phyloP scores from a whole-genome alignment of 2,329 filamentous ascomycete genomes.

The Allantophomopsis lycopodina region DNA sequence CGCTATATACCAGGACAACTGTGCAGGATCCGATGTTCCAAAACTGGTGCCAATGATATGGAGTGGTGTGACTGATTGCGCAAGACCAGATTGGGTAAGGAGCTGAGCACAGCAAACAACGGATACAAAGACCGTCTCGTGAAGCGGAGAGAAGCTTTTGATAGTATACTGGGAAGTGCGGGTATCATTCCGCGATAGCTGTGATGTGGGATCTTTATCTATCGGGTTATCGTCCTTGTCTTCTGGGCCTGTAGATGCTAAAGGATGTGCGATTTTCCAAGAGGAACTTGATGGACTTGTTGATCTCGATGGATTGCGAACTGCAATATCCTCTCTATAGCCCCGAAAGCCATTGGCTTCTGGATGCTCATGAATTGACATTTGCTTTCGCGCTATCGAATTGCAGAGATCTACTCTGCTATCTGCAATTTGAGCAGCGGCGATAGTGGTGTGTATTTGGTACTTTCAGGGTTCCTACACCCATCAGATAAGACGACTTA shows the following conservation, averaged over 20 bases:
- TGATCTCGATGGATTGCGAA: background rate
- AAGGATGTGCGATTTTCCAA: no score
- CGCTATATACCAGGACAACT: constrained; percentile 40
- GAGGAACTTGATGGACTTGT: no score
- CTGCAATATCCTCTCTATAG: constrained; percentile 1
- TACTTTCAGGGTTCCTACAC: no score
- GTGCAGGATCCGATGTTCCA: constrained; percentile 23
- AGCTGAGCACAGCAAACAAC: constrained; percentile 32
- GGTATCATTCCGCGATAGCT: no score
- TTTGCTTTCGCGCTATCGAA: background rate
- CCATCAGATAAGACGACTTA: no score
- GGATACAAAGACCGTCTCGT: constrained; percentile 24
- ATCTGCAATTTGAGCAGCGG: no score
- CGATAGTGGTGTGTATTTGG: no score
- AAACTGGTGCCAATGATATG: constrained; percentile 32
- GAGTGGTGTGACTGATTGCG: constrained; percentile 31
- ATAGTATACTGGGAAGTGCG: no score
- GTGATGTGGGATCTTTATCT: no score
- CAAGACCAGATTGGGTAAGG: constrained; percentile 32
- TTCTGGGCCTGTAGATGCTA: no score
- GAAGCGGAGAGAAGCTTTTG: background rate
- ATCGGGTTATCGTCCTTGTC: no score
- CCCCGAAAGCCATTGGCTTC: background rate
- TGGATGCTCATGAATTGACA: background rate
- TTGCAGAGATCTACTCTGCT: no score